Base-by-base conservation (phyloP, 768 basidiomycete species). In the Amanita subjunquillea region DNA sequence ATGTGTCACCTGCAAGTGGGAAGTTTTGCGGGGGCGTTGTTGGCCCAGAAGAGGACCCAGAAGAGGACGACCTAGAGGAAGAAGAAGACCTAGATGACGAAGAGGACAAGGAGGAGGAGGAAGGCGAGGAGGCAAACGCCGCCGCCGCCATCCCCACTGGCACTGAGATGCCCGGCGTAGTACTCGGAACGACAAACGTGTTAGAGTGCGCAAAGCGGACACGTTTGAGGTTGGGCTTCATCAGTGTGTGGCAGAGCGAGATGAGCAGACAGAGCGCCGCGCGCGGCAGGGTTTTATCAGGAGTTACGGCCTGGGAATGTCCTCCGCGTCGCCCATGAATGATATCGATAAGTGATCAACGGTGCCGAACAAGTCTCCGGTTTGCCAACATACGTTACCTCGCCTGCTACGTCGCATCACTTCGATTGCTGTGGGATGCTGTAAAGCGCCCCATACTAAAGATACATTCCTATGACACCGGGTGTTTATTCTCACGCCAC, bases 401-500 rank as follows among this genome's bases (percentile, higher is more conserved):
- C 38, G 20, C 20, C 41, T 42, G 41, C 22, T 22, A 20, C 41
- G 41, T 42, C 41, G 41, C 17, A 23, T 42, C 20, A 23, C 17
- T 23, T 8, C n/a, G 34, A 42, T 12, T 42, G 41, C 41, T 42
- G 41, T 42, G 23, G 20, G 22, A 9, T 41, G 40, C 17, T 7
- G 20, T 41, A 10, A 41, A 9, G 17, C 17, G 4, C n/a, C 8
- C 17, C 4, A 20, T 0, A 7, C 41, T 37, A 32, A 38, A 17
- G 36, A 17, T 41, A 51, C 20, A 40, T 29, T 13, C 23, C 12
- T 32, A 32, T 6, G 32, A 48, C 29, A 37, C 29, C 12, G 50
- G 22, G 13, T 30, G 20, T 32, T 30, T 30, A 51, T 32, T 30
- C 20, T 15, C 20, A 42, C 50, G 23, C 42, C 32, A 68, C 56